Base-by-base conservation (phyloP, 208 protist genomes). In the Novymonas esmeraldas region DNA sequence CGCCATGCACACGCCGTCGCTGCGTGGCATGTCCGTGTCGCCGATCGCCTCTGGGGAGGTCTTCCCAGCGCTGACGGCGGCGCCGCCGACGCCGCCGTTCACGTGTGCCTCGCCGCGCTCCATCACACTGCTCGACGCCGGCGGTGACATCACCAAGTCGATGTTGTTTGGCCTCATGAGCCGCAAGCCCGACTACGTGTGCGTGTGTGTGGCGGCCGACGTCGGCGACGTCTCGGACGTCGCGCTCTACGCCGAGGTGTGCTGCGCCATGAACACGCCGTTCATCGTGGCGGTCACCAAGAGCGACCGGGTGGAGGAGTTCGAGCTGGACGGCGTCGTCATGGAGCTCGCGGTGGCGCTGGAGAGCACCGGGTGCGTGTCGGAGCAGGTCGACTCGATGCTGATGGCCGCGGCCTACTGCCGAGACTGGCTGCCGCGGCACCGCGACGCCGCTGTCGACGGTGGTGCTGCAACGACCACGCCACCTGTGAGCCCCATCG, bases 221-320 rank as follows among this genome's bases (percentile, higher is more conserved):
- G 60, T 80, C 7, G 69, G 52, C 16, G 70, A 64, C 36, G 58
- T 71, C 29, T 49, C 50, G 18, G 64, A 62, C 22, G 70, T 89
- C 13, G 28, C 61, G 16, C 69, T 98, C 54, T 98, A 98, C 70
- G 81, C 98, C 9, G 84, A 90, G 38, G 72, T 99, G n/a, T 95
- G 93, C 36, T 64, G 98, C 6, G 95, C 97, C 38, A 79, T 99
- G 54, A 73, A 90, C 20, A 85, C 98, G 24, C 92, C 95, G 3
- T 85, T 98, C 16, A 87, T 95, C 56, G 69, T 98, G 31, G 90
- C 97, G 33, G 66, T 99, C 6, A 99, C 98, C 1, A 98, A 98
- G 77, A 73, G 94, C 49, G 98, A 99, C 75, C 85, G 88, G 34
- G 74, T 93, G 14, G 73, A 94, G 26, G 94, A 98, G 33, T 94